Evolutionary conservation across 2,329 filamentous ascomycete genomes (phyloP).

Genomic region (Ophiocordyceps camponoti-floridani): DNA sequence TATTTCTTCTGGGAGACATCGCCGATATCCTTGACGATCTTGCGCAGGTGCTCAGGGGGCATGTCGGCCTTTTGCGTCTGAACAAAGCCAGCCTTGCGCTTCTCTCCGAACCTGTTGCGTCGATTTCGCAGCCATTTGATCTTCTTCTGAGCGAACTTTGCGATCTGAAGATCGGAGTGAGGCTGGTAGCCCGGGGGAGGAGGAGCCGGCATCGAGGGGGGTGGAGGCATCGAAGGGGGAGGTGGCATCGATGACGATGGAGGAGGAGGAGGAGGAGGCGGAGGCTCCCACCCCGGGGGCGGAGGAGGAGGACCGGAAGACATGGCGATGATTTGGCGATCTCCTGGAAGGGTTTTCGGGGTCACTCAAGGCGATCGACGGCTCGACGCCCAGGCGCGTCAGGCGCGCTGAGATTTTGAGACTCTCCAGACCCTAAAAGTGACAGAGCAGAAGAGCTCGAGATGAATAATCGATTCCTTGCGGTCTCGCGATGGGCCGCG

Average conservation of each 20-base stretch:
- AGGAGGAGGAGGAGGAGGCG: conserved; percentile 33
- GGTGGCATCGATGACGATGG: conserved; percentile 16
- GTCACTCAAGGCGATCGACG: conserved; percentile 10
- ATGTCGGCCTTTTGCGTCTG: conserved; percentile 98
- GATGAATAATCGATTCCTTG: not conserved
- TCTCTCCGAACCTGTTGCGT: conserved; percentile 88
- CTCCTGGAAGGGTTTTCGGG: conserved; percentile 6
- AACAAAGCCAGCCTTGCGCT: conserved; percentile 88
- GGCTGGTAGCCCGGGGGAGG: conserved; percentile 77
- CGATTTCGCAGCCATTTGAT: conserved; percentile 92
- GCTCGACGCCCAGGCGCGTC: conserved; percentile 18
- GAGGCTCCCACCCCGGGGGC: conserved; percentile 37
- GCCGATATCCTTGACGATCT: conserved; percentile 96
- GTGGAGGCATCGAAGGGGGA: conserved; percentile 21
- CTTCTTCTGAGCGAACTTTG: conserved; percentile 97
- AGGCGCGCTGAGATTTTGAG: conserved; percentile 11
- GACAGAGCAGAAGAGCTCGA: not conserved
- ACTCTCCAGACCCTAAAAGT: conserved; percentile 1
- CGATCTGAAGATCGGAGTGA: conserved; percentile 62
- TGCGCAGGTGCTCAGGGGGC: conserved; percentile 93
- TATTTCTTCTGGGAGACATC: conserved; percentile 99
- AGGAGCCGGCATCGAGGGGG: conserved; percentile 36
- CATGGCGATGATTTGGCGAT: conserved; percentile 20
- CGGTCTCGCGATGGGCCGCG: conserved; percentile 11
- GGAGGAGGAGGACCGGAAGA: conserved; percentile 36